These are phyloP conservation scores for Rhododendron vialii DNA, from an alignment of 148 eudicot genomes.

Conservation along the genomic window DNA sequence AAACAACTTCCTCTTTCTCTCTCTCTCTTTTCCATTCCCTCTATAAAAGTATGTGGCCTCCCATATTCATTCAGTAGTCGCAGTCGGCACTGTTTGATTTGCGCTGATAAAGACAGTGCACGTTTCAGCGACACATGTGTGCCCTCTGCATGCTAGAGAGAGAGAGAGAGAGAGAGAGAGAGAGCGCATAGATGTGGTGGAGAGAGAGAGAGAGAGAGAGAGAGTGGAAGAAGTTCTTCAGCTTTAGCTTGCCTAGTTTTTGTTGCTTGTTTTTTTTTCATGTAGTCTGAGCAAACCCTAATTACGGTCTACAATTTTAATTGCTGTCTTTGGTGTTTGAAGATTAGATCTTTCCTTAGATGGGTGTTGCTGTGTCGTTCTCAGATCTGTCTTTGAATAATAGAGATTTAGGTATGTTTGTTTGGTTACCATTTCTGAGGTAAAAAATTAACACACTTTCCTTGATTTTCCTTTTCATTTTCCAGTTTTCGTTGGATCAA, in stretches of 20 bases:
- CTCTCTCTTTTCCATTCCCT: neutral
- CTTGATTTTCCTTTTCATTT: neutral
- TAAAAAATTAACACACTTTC: neutral
- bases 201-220: neutral
- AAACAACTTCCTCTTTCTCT: neutral
- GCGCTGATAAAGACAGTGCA: neutral
- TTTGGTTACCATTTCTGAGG: neutral
- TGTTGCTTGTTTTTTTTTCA: neutral
- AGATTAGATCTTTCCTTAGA: slow-evolving; percentile 11
- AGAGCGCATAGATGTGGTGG: neutral
- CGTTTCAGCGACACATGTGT: slow-evolving; percentile 12
- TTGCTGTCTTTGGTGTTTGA: neutral
- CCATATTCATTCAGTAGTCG: neutral
- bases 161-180: slow-evolving; percentile 3
- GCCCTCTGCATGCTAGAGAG: slow-evolving; percentile 15
- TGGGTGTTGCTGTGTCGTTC: neutral
- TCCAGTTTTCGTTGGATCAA: neutral
- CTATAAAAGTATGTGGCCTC: neutral
- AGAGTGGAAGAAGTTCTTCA: neutral
- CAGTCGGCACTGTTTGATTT: slow-evolving; percentile 26
- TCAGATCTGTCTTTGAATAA: slow-evolving; percentile 19
- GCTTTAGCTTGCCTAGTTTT: neutral
- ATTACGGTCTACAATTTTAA: neutral
- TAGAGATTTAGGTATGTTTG: neutral
- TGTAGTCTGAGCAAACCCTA: slow-evolving; percentile 19